phyloP scores from a whole-genome alignment of 345 rosid species.

The Eucalyptus victrix region DNA sequence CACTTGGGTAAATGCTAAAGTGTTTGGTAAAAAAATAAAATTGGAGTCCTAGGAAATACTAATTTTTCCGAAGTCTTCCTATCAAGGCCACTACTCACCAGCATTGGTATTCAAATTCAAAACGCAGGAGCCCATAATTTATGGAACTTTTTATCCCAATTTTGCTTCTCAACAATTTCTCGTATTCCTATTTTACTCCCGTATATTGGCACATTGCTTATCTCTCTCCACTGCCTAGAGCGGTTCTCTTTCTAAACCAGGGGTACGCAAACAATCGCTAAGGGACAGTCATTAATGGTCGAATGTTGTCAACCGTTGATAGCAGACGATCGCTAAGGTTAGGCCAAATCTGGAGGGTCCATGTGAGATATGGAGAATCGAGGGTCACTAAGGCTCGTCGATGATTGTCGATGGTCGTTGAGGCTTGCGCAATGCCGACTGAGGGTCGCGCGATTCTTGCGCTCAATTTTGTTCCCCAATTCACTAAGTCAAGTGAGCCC shows the following conservation, averaged over 20 bases:
- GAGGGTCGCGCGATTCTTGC: neutral
- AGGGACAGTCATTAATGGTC: neutral
- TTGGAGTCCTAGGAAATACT: neutral
- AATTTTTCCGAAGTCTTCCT: neutral
- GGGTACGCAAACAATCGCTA: no score
- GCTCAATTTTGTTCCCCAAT: neutral
- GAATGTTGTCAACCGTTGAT: neutral
- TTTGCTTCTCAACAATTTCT: neutral
- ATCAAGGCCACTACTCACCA: neutral
- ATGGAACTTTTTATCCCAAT: neutral
- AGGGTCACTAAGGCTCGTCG: neutral
- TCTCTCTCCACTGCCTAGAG: neutral
- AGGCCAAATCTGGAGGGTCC: neutral
- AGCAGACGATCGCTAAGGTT: neutral
- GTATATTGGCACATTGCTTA: neutral
- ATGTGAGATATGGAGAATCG: neutral
- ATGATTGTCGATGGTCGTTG: neutral
- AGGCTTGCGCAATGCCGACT: neutral
- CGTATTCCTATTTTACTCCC: neutral
- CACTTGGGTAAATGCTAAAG: neutral
- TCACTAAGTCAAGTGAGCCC: neutral
- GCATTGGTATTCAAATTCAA: neutral
- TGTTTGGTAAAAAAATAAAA: neutral
- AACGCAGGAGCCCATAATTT: neutral
- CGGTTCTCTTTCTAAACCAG: neutral